Evolutionary conservation across 1,284 basidiomycete genomes (phyloP), one percentile per base, ranked within the genome.

Genomic region (Ustilago cynodontis): DNA sequence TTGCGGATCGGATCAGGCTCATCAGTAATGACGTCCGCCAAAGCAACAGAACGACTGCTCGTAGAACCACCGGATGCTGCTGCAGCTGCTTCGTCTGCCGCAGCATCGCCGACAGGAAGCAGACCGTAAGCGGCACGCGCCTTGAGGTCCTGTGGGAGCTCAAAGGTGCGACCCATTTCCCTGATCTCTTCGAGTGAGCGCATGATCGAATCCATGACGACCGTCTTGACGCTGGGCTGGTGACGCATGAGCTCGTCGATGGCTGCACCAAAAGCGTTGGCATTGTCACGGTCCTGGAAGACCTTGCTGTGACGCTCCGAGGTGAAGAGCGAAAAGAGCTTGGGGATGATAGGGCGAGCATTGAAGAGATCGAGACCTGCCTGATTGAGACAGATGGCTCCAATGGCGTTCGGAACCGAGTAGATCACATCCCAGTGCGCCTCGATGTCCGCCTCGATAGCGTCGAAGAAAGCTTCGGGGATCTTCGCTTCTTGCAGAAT

Each of bases 201-300:
- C 57, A 74, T 69, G 65, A 82, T 77, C 26, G 65, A 68, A 2
- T 80, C 71, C 60, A 80, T 69, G 77, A 97, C 92, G 39, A 91
- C 86, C 6, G 89, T 87, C 86, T 95, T 96, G 62, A 99, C 88
- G 1, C 90, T 89, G 2, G 97, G 97, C 85, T 99, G 97, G 85
- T 99, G 97, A 7, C 97, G 91, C 68, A 97, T 92, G 61, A 99
- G 91, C 86, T 99, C 97, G 82, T 99, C 97, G 39, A 99, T 91
- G 16, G 93, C 90, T 7, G 91, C 91, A 2, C 97, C 97, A 63
- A 98, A 91, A 51, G 94, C 87, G 24, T 93, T 91, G 0, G 94
- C 93, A 80, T 95, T 94, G 84, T 99, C 96, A 83, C 95, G 94
- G 81, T 99, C 96, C 54, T 92, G 90, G 20, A 97, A 88, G n/a